phyloP scores from a whole-genome alignment of 352 stramenopile species.

The Globisporangium carolinianum region DNA sequence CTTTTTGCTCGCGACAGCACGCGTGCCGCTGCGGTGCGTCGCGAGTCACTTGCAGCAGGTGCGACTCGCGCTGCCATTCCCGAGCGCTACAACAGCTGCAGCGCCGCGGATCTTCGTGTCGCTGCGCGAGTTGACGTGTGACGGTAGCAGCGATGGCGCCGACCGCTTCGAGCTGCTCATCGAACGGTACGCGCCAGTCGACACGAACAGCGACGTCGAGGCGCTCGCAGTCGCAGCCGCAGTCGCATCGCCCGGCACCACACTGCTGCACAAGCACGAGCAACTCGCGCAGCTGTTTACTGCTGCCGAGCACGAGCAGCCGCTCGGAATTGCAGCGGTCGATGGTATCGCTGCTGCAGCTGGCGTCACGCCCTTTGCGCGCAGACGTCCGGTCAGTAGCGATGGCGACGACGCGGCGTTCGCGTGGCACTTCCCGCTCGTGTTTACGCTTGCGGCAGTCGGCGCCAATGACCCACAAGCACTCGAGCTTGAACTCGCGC shows the following conservation, averaged over 20 bases:
- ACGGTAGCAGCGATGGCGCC: background rate
- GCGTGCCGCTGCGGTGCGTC: conserved; percentile 19
- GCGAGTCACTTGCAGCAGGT: conserved; percentile 19
- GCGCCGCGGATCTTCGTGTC: conserved; percentile 13
- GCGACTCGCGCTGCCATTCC: conserved; percentile 23
- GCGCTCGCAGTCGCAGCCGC: conserved; percentile 2
- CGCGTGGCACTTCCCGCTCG: conserved; percentile 27
- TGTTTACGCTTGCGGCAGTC: conserved; percentile 5
- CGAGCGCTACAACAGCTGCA: background rate
- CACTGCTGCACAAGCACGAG: background rate
- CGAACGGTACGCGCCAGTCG: conserved; percentile 8
- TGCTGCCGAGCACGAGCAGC: background rate
- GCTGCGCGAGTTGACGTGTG: conserved; percentile 11
- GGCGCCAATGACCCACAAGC: background rate
- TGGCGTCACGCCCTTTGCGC: conserved; percentile 3
- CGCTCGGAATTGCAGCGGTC: background rate
- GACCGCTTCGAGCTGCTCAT: conserved; percentile 19
- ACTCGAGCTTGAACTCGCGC: conserved; percentile 12
- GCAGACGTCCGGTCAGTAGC: background rate
- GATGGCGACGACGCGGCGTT: conserved; percentile 7
- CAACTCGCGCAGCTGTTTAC: conserved; percentile 5
- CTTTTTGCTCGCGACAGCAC: conserved; percentile 27
- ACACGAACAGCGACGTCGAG: background rate
- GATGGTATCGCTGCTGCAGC: background rate
- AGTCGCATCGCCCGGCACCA: background rate